phyloP scores from a whole-genome alignment of 1,284 basidiomycete species.

The Bondarzewia mesenterica region DNA sequence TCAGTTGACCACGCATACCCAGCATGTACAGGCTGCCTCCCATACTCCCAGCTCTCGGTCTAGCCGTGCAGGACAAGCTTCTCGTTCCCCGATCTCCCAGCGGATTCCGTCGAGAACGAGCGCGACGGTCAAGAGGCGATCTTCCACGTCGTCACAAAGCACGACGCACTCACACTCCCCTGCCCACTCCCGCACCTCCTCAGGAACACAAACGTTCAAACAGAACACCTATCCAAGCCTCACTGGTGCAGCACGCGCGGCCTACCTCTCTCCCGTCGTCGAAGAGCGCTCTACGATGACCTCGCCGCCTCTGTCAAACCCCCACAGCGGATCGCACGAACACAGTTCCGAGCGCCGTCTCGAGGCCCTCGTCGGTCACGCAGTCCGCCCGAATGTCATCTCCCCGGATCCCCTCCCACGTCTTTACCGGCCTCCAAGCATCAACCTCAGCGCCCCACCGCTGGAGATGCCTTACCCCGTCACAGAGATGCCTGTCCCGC shows the following conservation, averaged over 20 bases:
- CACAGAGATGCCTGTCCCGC: constrained; percentile 8
- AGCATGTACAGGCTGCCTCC: constrained; percentile 1
- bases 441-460: constrained; percentile 9
- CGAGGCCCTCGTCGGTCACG: constrained; percentile 10
- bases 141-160: constrained; percentile 5
- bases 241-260: not conserved
- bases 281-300: constrained; percentile 9
- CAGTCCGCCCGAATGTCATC: constrained; percentile 16
- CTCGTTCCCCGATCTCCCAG: not conserved
- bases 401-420: constrained; percentile 30
- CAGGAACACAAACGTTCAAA: constrained; percentile 3
- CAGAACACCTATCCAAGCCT: not conserved
- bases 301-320: constrained; percentile 8
- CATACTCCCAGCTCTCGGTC: constrained; percentile 3
- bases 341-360: constrained; percentile 3
- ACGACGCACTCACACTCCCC: constrained; percentile 1
- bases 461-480: constrained; percentile 14
- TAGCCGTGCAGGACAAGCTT: not conserved
- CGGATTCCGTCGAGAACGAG: not conserved
- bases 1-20: constrained; percentile 1
- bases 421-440: constrained; percentile 21
- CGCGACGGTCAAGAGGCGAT: constrained; percentile 9
- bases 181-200: constrained; percentile 9
- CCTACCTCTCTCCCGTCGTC: constrained; percentile 13
- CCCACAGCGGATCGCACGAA: too few relatives aligned